Evolutionary conservation across 2,329 filamentous ascomycete genomes (phyloP).

Genomic region (Claviceps sorghi): DNA sequence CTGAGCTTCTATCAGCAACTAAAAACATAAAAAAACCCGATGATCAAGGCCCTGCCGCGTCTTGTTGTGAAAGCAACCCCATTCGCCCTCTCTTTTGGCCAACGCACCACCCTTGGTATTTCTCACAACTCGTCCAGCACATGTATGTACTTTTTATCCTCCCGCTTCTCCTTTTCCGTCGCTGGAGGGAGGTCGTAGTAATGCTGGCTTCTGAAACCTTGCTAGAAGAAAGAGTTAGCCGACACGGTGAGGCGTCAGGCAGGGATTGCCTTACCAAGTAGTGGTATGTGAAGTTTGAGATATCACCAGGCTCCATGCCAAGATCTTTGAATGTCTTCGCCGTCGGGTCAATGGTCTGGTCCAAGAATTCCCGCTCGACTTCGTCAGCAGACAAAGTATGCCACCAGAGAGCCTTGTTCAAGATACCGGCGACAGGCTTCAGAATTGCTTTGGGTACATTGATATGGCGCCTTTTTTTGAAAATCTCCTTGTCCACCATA

Average conservation of each 20-base stretch:
- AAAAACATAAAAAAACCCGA: neutral
- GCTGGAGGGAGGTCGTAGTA: slow-evolving; percentile 90
- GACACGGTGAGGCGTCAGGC: no score
- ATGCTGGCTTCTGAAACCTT: slow-evolving; percentile 76
- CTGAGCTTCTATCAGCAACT: neutral
- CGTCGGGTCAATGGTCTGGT: slow-evolving; percentile 76
- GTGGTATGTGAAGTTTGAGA: slow-evolving; percentile 77
- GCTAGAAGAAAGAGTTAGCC: slow-evolving; percentile 35
- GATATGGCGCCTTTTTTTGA: slow-evolving; percentile 77
- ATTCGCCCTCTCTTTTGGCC: neutral
- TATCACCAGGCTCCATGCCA: slow-evolving; percentile 74
- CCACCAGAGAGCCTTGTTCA: slow-evolving; percentile 87
- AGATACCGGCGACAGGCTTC: slow-evolving; percentile 56
- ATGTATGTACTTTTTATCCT: slow-evolving; percentile 95
- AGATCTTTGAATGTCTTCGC: slow-evolving; percentile 96
- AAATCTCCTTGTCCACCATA: slow-evolving; percentile 82
- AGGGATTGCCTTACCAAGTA: slow-evolving; percentile 59
- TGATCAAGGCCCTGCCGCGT: neutral
- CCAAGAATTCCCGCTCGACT: slow-evolving; percentile 81
- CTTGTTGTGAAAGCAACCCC: neutral
- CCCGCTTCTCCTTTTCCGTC: slow-evolving; percentile 84
- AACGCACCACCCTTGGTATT: neutral
- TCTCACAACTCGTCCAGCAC: slow-evolving; percentile 71
- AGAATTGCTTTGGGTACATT: slow-evolving; percentile 74
- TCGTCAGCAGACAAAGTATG: slow-evolving; percentile 68